phyloP scores from a whole-genome alignment of 2,329 filamentous ascomycete species.

The Apiospora malaysiana region DNA sequence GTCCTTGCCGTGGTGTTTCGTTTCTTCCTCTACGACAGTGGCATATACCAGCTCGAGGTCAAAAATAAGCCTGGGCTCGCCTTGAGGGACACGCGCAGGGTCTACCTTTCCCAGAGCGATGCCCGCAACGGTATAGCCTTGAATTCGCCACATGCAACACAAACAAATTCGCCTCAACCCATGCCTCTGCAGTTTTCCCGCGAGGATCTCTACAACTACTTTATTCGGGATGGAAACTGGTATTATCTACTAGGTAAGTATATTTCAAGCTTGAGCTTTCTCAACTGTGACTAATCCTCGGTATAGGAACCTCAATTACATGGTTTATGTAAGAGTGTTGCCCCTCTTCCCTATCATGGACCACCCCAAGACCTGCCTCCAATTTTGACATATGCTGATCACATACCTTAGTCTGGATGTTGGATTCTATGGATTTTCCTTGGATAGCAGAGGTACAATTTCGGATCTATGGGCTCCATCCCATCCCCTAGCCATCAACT shows the following conservation, averaged over 20 bases:
- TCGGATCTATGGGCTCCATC: conserved; percentile 51
- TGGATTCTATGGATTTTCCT: conserved; percentile 62
- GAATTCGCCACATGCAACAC: conserved; percentile 37
- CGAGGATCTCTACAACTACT: conserved; percentile 55
- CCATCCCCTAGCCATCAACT: conserved; percentile 40
- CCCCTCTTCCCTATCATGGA: neutral
- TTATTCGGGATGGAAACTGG: conserved; percentile 55
- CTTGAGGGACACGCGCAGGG: conserved; percentile 63
- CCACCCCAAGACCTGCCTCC: neutral
- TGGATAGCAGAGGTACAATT: conserved; percentile 51
- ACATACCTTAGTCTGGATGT: conserved; percentile 50
- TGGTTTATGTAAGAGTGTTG: conserved; percentile 26
- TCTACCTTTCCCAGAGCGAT: conserved; percentile 54
- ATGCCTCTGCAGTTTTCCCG: conserved; percentile 56
- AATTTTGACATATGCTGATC: conserved; percentile 23
- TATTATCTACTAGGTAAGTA: conserved; percentile 46
- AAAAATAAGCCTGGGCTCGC: conserved; percentile 65
- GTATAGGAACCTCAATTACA: conserved; percentile 26
- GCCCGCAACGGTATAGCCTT: conserved; percentile 41
- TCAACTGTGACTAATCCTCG: neutral
- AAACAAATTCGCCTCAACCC: conserved; percentile 34
- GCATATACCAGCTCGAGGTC: conserved; percentile 69
- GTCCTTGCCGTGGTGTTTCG: conserved; percentile 69
- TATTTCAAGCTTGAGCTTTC: neutral
- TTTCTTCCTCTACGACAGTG: conserved; percentile 70